Evolutionary conservation across 2,329 filamentous ascomycete species (phyloP), one percentile per base, ranked within the genome.

Genomic region (Colletotrichum chrysophilum): DNA sequence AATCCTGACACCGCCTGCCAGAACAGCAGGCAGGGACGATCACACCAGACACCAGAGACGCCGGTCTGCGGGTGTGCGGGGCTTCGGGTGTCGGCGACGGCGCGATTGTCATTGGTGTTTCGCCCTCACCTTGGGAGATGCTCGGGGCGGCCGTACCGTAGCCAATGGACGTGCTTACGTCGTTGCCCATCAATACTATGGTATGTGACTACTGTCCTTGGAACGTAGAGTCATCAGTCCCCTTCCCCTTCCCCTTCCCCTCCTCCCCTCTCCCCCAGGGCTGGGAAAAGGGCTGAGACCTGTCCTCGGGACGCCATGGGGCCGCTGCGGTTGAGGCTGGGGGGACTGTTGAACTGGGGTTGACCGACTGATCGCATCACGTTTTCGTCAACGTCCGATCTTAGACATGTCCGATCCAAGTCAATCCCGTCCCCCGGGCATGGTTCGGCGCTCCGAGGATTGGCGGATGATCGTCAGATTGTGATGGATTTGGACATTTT

Each of bases 81-180:
- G 72, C 38, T 30, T 66, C 43, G 70, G 64, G 64, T 64, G 56
- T 65, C 32, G 70, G 58, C 60, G 73, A 75, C 73, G 56, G 64
- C 61, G 70, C 36, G 36, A 72, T 75, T 61, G 30, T 73, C 64
- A 73, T 68, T 75, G 73, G 64, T 38, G 70, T 67, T 38, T 64
- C 32, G 38, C 43, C 6, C 32, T 64, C 38, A 32, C 52, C 32
- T 38, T 60, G 60, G 28, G 56, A 52, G n/a, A 66, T 52, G 64
- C 64, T 66, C 34, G 61, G 62, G 55, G 52, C 55, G 55, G 70
- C 32, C 73, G 73, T 75, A 75, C 64, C 56, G 34, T 48, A 68
- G 34, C 73, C 73, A 75, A 75, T 75, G 28, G 65, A 48, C 28
- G 36, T 10, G 52, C 30, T 56, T 55, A 66, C 36, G 55, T 34